These are phyloP conservation scores for Aspergillus aculeatinus DNA, from an alignment of 2,329 filamentous ascomycete species.

Conservation along the genomic window DNA sequence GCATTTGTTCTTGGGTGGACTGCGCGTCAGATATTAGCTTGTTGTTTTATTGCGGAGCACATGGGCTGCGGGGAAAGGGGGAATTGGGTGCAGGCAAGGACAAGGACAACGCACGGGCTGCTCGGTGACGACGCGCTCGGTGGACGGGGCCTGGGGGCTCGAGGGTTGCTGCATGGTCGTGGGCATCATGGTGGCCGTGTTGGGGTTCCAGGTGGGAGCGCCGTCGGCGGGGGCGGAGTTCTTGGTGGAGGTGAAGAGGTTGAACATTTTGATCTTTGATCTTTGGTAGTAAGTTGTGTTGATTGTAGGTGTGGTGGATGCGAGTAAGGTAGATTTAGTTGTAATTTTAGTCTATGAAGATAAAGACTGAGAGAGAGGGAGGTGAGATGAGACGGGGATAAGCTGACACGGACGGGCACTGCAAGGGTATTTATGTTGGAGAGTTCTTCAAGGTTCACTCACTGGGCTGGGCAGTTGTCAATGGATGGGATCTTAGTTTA, in stretches of 20 bases:
- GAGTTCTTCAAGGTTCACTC: background rate
- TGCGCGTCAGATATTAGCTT: conserved; percentile 1
- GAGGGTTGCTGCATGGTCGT: conserved; percentile 30
- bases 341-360: background rate
- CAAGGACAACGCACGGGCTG: conserved; percentile 22
- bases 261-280: conserved; percentile 20
- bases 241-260: conserved; percentile 28
- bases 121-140: conserved; percentile 22
- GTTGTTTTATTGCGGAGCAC: background rate
- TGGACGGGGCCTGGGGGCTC: conserved; percentile 22
- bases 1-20: conserved; percentile 20
- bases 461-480: too few species aligned
- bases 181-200: conserved; percentile 11
- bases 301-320: too few species aligned
- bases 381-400: background rate
- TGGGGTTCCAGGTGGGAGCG: conserved; percentile 26
- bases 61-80: too few species aligned
- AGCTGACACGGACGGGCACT: background rate
- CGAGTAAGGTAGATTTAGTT: too few species aligned
- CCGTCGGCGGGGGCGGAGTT: conserved; percentile 15
- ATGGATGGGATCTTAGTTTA: too few species aligned
- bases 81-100: too few species aligned
- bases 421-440: conserved; percentile 1
- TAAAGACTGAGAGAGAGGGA: too few species aligned
- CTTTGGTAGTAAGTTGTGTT: background rate